Percentiles rank a stretch among this genome's conserved stretches.
Evolutionary conservation across 768 basidiomycete species (phyloP).

Genomic region (Kwoniella newhampshirensis): DNA sequence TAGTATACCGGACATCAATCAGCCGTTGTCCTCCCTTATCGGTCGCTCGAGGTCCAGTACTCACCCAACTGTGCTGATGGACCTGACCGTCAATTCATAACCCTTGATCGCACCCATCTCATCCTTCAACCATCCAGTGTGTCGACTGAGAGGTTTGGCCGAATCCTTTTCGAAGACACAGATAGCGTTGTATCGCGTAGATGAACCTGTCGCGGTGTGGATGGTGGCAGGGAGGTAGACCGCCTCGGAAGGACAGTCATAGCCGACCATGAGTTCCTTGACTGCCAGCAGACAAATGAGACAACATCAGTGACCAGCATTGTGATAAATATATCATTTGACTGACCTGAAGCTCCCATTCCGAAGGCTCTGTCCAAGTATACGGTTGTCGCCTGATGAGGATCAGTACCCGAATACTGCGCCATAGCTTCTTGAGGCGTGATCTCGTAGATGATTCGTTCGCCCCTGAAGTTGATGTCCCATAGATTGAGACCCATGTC

Average conservation of each 20-base stretch:
- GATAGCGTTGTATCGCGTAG: constrained; percentile 60
- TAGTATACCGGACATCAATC: neutral
- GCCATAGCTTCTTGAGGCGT: constrained; percentile 63
- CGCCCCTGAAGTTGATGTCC: constrained; percentile 58
- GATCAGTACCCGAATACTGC: constrained; percentile 60
- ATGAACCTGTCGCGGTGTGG: constrained; percentile 56
- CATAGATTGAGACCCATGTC: constrained; percentile 59
- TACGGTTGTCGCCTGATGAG: constrained; percentile 63
- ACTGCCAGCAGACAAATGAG: constrained; percentile 52
- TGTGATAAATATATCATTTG: neutral
- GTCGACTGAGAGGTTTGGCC: constrained; percentile 62
- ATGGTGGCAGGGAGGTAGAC: constrained; percentile 64
- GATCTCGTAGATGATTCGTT: constrained; percentile 66
- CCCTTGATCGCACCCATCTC: constrained; percentile 64
- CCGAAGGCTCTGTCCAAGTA: constrained; percentile 68
- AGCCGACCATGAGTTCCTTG: constrained; percentile 64
- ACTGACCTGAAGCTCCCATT: constrained; percentile 57
- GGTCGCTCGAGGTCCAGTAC: neutral
- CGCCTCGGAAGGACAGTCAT: constrained; percentile 67
- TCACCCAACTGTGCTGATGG: constrained; percentile 60
- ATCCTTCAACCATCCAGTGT: constrained; percentile 60
- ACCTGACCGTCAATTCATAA: constrained; percentile 62
- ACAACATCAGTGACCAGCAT: neutral
- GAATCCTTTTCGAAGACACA: constrained; percentile 68
- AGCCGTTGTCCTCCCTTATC: neutral